Evolutionary conservation across 768 basidiomycete genomes (phyloP).

Genomic region (Russula olivacea): DNA sequence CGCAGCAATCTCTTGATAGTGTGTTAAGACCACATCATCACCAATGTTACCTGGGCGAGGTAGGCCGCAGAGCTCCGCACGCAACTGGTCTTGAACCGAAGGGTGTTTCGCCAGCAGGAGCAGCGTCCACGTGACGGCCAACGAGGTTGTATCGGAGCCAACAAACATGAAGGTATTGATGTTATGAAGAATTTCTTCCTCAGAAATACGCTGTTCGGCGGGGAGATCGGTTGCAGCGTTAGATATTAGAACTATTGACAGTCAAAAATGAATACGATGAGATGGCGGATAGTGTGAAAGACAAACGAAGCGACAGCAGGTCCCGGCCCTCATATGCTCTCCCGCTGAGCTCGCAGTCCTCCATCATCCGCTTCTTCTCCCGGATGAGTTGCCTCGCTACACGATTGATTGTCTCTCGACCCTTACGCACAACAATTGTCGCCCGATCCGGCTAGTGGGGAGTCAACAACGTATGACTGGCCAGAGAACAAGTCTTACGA

Average conservation of each 20-base stretch:
- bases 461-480: not conserved
- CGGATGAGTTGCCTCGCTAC: constrained; percentile 73
- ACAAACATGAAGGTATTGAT: constrained; percentile 90
- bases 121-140: constrained; percentile 79
- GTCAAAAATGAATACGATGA: not conserved
- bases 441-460: constrained; percentile 47
- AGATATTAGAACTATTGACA: constrained; percentile 58
- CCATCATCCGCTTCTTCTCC: constrained; percentile 72
- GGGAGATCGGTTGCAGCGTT: constrained; percentile 69
- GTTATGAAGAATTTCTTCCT: constrained; percentile 79
- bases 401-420: constrained; percentile 58
- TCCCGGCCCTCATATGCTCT: constrained; percentile 59
- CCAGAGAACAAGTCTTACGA: constrained; percentile 40
- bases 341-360: constrained; percentile 51
- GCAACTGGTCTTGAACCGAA: constrained; percentile 60
- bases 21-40: constrained; percentile 44
- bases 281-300: not conserved
- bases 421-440: constrained; percentile 45
- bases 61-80: constrained; percentile 55
- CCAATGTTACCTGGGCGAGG: constrained; percentile 39
- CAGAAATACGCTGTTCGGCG: constrained; percentile 68
- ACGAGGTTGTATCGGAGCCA: constrained; percentile 81
- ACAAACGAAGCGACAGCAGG: constrained; percentile 74
- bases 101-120: constrained; percentile 64
- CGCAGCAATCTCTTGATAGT: constrained; percentile 51